phyloP scores from a whole-genome alignment of 345 rosid species.

The Eutrema heterophyllum region DNA sequence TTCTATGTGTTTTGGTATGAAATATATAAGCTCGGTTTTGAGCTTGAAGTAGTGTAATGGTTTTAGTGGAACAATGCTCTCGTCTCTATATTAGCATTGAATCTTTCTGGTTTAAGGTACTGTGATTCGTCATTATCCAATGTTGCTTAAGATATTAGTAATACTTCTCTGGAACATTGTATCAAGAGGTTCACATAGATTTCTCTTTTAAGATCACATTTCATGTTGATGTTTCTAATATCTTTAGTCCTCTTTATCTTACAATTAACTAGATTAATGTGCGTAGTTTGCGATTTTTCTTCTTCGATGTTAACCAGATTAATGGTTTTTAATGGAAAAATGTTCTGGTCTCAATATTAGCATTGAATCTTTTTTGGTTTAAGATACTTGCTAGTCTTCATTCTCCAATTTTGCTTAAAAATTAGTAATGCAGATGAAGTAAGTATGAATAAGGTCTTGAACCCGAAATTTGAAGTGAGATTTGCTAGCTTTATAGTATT shows the following conservation, averaged over 20 bases:
- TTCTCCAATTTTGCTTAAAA: not conserved
- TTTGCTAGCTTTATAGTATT: too few relatives aligned
- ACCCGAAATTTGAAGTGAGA: too few relatives aligned
- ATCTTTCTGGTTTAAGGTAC: not conserved
- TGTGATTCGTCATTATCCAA: not conserved
- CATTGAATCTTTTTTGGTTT: not conserved
- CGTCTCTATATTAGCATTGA: not conserved
- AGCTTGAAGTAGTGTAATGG: too few relatives aligned
- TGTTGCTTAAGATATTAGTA: not conserved
- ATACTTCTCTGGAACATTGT: not conserved
- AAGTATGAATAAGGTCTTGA: too few relatives aligned
- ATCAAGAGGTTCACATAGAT: not conserved
- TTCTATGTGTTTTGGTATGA: too few relatives aligned
- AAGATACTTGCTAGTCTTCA: not conserved
- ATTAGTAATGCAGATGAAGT: not conserved
- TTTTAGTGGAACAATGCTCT: too few relatives aligned
- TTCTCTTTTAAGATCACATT: not conserved
- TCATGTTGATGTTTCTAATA: not conserved
- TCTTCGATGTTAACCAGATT: too few relatives aligned
- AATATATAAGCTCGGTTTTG: too few relatives aligned
- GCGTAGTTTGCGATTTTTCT: too few relatives aligned
- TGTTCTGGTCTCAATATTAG: not conserved
- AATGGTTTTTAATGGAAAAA: too few relatives aligned
- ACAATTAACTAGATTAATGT: not conserved
- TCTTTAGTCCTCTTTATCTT: not conserved